Percentiles rank a stretch among this genome's conserved stretches.
These are phyloP conservation scores for Lentinus tigrinus DNA, from an alignment of 768 basidiomycete genomes.

Conservation along the genomic window DNA sequence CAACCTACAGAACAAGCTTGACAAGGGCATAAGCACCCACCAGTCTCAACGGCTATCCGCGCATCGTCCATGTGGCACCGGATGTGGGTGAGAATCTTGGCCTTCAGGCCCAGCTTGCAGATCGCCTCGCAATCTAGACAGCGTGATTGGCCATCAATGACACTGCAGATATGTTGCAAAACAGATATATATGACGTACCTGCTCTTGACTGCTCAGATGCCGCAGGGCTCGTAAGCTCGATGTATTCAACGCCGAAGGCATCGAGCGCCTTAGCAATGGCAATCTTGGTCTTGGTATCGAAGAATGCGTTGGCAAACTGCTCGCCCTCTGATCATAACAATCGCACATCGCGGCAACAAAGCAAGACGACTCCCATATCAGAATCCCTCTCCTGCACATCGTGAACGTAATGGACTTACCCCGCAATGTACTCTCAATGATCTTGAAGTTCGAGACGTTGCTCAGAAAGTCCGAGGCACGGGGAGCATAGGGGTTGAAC, in stretches of 20 bases:
- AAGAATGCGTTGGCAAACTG: constrained; percentile 99
- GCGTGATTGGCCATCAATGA: background rate
- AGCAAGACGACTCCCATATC: background rate
- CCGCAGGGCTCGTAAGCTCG: constrained; percentile 96
- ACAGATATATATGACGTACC: constrained; percentile 17
- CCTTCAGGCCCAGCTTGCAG: constrained; percentile 96
- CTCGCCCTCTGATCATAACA: constrained; percentile 74
- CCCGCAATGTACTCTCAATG: constrained; percentile 95
- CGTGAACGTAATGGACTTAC: constrained; percentile 40
- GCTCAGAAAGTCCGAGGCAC: constrained; percentile 90
- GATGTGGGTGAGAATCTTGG: constrained; percentile 98
- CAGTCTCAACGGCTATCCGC: constrained; percentile 96
- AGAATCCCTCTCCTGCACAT: background rate
- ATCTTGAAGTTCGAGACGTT: constrained; percentile 94
- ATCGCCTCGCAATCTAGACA: constrained; percentile 89
- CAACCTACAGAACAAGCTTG: background rate
- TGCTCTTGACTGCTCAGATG: constrained; percentile 87
- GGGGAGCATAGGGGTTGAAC: constrained; percentile 82
- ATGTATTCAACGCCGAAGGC: constrained; percentile 99
- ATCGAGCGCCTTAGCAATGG: constrained; percentile 96
- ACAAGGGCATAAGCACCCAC: constrained; percentile 37
- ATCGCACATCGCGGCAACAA: background rate
- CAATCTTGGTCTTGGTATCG: constrained; percentile 99
- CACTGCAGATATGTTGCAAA: background rate
- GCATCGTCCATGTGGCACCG: constrained; percentile 99